Base-by-base conservation (phyloP, 768 basidiomycete genomes). In the Suillus discolor region DNA sequence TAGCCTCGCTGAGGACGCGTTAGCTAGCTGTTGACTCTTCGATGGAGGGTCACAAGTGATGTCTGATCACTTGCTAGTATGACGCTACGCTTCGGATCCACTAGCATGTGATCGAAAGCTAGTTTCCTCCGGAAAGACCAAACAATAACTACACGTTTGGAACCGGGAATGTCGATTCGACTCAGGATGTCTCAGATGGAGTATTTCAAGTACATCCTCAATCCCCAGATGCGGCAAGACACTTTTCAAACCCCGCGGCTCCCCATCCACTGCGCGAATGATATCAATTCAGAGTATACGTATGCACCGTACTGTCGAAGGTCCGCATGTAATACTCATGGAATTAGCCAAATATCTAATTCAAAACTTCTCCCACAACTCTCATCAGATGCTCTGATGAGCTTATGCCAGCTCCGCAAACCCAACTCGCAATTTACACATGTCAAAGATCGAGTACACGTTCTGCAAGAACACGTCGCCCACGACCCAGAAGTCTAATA, bases 401-500 rank as follows among this genome's bases (percentile, higher is more conserved):
- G 4, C 36, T 23, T 38, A 77, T 28, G 55, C 65, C 53, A 78
- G 72, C 63, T 76, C 66, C 63, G 83, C 83, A 55, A 84, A 83
- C 44, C 82, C 80, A 55, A 84, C 73, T 36, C 75, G 77, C 31
- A 63, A 73, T 55, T 78, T 78, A 6, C 66, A 68, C 11, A 76
- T 64, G 34, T 83, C 72, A 47, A 75, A 75, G 42, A 75, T 68
- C 1, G 67, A 70, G 67, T 79, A 79, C 16, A 78, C 72, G 39
- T 74, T 79, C 51, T 75, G 69, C 42, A 76, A 28, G 66, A 80
- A 80, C 25, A 75, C 75, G 41, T 78, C 78, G 5, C 79, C 79
- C 11, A 79, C 70, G 65, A 79, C 62, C 77, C 76, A 78, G 47
- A 61, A 75, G 38, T 44, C 74, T 79, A 38, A 42, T 18, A 15